Evolutionary conservation across 108 stramenopile species (phyloP), one percentile per base, ranked within the genome.

Genomic region (Schizochytrium sp.): DNA sequence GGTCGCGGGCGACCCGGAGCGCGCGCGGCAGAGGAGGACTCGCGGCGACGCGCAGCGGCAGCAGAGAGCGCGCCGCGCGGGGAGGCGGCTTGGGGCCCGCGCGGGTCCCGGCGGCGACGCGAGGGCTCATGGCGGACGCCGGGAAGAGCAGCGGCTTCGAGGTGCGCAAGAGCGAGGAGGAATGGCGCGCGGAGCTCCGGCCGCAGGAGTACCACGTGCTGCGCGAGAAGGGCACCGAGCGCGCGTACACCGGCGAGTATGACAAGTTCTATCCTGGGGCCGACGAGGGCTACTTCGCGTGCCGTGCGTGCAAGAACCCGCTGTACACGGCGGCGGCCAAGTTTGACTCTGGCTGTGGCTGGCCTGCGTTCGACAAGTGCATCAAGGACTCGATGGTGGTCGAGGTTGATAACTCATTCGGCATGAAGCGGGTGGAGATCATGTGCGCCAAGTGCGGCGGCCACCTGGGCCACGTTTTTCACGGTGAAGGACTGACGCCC

Each of bases 301-400:
- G 92, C 88, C 72, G 72, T 0, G 92, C 91, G 12, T 92, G 92
- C 72, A 63, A 90, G 19, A 58, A 91, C 47, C 92, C 92, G 41
- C 91, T 93, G 34, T 93, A 93, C 91, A 88, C 89, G 29, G 92
- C 92, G n/a, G 87, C 87, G 59, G 57, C 92, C 28, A 93, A 93
- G 69, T 93, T 93, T 25, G 90, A 92, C 57, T 91, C 90, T 29
- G 92, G 92, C 12, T 92, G 92, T 71, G 92, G 92, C 44, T 92
- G 92, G 92, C 92, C 92, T 4, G 92, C 92, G 12, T 92, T 92
- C 72, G 91, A 91, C 89, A 91, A 91, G 87, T 91, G 91, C 89
- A 89, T 92, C 88, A 92, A 89, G 90, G 92, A 91, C 25, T 57
- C 89, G 21, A 60, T 92, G 28, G 91, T 91, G 5, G 90, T 90